Conservation (phyloP, 2,329 filamentous ascomycete genomes). For the Botrytis fabae region DNA sequence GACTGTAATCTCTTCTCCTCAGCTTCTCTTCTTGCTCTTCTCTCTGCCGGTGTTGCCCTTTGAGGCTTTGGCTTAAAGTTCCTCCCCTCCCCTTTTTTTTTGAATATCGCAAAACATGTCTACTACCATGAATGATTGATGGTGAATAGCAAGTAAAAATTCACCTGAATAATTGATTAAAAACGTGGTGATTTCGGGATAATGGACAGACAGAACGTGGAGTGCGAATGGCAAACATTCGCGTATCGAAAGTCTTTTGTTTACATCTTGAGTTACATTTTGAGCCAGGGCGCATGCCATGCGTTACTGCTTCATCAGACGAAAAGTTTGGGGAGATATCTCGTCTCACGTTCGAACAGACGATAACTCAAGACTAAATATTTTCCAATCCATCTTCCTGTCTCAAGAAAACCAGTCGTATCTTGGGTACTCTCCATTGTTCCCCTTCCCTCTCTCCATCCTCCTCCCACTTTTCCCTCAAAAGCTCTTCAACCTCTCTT, state of each 20-base stretch:
- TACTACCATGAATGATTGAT: rapidly evolving
- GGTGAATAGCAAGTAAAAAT: too few species aligned
- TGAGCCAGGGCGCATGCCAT: background rate
- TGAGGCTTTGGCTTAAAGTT: background rate
- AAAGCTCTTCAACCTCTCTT: background rate
- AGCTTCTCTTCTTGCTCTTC: background rate
- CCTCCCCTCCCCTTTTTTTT: background rate
- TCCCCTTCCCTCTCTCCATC: background rate
- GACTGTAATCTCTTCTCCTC: background rate
- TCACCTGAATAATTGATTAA: too few species aligned
- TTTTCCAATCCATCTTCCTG: background rate
- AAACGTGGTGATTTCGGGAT: too few species aligned
- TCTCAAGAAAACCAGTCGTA: background rate
- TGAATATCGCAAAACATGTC: background rate
- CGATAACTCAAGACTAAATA: background rate
- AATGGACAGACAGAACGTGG: too few species aligned
- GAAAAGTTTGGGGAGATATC: background rate
- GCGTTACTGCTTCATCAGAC: background rate
- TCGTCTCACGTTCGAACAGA: background rate
- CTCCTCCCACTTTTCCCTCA: background rate
- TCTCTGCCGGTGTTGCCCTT: background rate
- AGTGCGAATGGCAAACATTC: too few species aligned
- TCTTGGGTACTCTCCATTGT: background rate
- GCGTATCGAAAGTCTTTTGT: background rate
- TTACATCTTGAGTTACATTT: background rate